These are phyloP conservation scores for Ricinus communis DNA, from an alignment of 345 rosid species.

Conservation along the genomic window DNA sequence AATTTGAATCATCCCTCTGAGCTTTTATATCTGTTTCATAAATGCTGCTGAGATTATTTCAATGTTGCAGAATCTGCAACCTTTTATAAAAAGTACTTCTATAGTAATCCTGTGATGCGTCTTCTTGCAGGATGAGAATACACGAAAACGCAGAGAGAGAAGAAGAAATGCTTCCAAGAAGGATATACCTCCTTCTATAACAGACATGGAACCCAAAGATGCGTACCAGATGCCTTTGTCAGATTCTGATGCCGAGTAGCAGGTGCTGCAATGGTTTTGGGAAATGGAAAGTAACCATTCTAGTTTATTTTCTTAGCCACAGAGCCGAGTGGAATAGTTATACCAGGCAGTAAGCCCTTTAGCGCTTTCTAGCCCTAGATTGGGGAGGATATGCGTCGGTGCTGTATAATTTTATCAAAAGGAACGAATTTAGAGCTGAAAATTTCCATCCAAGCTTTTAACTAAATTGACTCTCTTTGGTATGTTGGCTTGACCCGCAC, in stretches of 20 bases:
- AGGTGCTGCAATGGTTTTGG: neutral
- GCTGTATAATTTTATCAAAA: too few relatives aligned
- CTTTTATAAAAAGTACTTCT: too few relatives aligned
- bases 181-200: constrained; percentile 57
- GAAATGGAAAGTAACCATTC: neutral
- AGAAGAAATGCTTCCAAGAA: constrained; percentile 31
- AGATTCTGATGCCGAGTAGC: constrained; percentile 65
- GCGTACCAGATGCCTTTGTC: constrained; percentile 63
- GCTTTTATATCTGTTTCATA: neutral
- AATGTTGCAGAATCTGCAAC: too few relatives aligned
- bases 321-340: neutral
- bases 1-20: neutral
- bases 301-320: neutral
- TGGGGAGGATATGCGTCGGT: neutral
- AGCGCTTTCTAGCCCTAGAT: neutral
- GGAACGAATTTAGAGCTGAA: neutral
- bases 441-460: neutral
- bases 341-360: neutral
- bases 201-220: constrained; percentile 69
- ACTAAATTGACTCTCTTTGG: neutral
- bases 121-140: constrained; percentile 49
- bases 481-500: too few relatives aligned
- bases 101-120: neutral
- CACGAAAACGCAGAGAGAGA: constrained; percentile 28
- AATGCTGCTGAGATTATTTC: neutral